Conservation (phyloP, 1,139 yeast genomes). For the Taphrina wiesneri region DNA sequence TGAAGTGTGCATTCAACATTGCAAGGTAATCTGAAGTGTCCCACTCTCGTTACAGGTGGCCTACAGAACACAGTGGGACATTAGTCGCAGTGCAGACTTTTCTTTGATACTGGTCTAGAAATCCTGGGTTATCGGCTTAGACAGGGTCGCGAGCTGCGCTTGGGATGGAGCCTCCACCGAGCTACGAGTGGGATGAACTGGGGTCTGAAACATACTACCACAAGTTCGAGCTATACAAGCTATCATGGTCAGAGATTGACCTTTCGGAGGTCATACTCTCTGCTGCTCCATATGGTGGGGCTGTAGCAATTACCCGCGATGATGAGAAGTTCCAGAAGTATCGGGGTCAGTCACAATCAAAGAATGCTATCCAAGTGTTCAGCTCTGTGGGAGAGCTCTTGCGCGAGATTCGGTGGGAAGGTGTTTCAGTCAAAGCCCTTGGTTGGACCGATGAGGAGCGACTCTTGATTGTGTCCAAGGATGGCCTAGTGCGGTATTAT, state of each 20-base stretch:
- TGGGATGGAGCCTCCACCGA: constrained; percentile 20
- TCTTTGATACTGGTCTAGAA: too few species aligned
- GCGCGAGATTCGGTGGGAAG: constrained; percentile 47
- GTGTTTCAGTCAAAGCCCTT: constrained; percentile 59
- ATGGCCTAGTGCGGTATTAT: constrained; percentile 66
- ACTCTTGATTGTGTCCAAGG: constrained; percentile 61
- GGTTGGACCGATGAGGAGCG: constrained; percentile 60
- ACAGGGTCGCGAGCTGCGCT: not conserved
- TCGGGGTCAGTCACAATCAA: constrained; percentile 41
- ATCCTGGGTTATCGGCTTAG: too few species aligned
- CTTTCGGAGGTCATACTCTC: constrained; percentile 18
- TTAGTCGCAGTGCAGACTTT: too few species aligned
- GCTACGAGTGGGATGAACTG: constrained; percentile 28
- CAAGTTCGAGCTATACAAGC: constrained; percentile 22
- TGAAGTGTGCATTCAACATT: too few species aligned
- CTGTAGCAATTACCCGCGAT: constrained; percentile 40
- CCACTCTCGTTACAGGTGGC: too few species aligned
- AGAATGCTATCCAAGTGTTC: constrained; percentile 38
- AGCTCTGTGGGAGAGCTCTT: constrained; percentile 34
- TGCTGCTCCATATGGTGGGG: constrained; percentile 32
- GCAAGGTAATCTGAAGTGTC: too few species aligned
- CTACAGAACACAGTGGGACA: too few species aligned
- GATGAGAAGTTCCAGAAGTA: constrained; percentile 41
- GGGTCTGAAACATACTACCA: constrained; percentile 26
- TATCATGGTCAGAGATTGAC: constrained; percentile 19